Evolutionary conservation across 371 early-diverging fungal species (phyloP), one percentile per base, ranked within the genome.

Genomic region (Mortierella sp.): DNA sequence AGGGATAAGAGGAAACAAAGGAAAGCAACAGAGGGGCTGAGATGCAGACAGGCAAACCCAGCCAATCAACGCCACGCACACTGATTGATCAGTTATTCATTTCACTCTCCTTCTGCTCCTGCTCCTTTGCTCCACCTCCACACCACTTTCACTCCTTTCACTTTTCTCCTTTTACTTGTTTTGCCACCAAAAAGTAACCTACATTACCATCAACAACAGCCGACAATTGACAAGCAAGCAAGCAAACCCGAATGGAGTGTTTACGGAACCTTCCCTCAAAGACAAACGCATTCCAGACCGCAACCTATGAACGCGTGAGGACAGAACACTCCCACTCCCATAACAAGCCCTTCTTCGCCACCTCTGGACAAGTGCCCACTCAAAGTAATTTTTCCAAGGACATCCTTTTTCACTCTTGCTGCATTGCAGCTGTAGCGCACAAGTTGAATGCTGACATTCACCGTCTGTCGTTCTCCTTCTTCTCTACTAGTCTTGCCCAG

Each of bases 181-280:
- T 51, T 51, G 51, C 51, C 51, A 51, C 51, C 51, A 51, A 51
- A 51, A 51, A 51, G 18, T 5, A 16, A 21, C 51, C 51, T 18
- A 51, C 51, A 51, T 51, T 18, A 21, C 51, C 51, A 51, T 51
- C 51, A 51, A 51, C 49, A 49, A 18, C 51, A 51, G 21, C 48
- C n/a, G 11, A 56, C 70, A 49, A 43, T 29, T 44, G 68, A 70
- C 27, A 58, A 49, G 14, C 44, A 43, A 51, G 60, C 65, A 78
- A 16, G 27, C 55, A 71, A 29, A 41, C 27, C 11, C 8, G 63
- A 35, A 81, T 84, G 84, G 84, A 84, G 56, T 76, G 76, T 71
- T 70, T 84, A 8, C 81, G 84, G 48, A 81, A 84, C 48, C 70
- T 84, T 7, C 91, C 91, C 27, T 90, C 91, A 75, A 89, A 90